Conservation (phyloP, 805 yeast genomes). For the Torulaspora gathmanii region DNA sequence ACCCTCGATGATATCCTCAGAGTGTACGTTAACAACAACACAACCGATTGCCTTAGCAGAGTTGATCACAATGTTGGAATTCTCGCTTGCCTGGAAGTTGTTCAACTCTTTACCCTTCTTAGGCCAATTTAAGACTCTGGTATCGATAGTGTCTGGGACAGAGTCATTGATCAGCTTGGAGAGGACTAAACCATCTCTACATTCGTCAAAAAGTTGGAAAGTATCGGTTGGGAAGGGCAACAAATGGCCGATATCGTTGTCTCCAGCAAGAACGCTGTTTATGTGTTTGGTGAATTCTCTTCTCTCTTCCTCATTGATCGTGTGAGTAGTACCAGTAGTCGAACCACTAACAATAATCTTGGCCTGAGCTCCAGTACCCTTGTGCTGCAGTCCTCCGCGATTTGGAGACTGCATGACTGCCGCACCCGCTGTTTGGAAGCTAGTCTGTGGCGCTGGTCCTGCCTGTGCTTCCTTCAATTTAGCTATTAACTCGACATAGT, state of each 20-base stretch:
- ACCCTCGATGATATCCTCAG: slow-evolving; percentile 92
- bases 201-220: slow-evolving; percentile 94
- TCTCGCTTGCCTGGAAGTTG: slow-evolving; percentile 93
- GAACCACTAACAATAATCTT: slow-evolving; percentile 80
- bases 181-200: slow-evolving; percentile 88
- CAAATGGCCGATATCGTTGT: slow-evolving; percentile 73
- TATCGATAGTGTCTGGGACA: slow-evolving; percentile 97
- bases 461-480: slow-evolving; percentile 54
- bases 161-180: slow-evolving; percentile 95
- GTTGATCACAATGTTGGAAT: slow-evolving; percentile 94
- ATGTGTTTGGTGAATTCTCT: slow-evolving; percentile 94
- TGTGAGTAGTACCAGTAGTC: slow-evolving; percentile 89
- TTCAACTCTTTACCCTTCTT: slow-evolving; percentile 75
- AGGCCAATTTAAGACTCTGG: slow-evolving; percentile 90
- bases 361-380: slow-evolving; percentile 56
- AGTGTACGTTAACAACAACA: slow-evolving; percentile 94
- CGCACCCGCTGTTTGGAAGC: slow-evolving; percentile 29
- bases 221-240: slow-evolving; percentile 90
- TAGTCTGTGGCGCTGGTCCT: slow-evolving; percentile 32
- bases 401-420: slow-evolving; percentile 30
- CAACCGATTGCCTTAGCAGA: slow-evolving; percentile 99
- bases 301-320: slow-evolving; percentile 95
- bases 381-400: slow-evolving; percentile 41
- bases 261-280: slow-evolving; percentile 87
- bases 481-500: slow-evolving; percentile 79